phyloP scores from a whole-genome alignment of 2,329 filamentous ascomycete genomes.

The Xylaria sp. region DNA sequence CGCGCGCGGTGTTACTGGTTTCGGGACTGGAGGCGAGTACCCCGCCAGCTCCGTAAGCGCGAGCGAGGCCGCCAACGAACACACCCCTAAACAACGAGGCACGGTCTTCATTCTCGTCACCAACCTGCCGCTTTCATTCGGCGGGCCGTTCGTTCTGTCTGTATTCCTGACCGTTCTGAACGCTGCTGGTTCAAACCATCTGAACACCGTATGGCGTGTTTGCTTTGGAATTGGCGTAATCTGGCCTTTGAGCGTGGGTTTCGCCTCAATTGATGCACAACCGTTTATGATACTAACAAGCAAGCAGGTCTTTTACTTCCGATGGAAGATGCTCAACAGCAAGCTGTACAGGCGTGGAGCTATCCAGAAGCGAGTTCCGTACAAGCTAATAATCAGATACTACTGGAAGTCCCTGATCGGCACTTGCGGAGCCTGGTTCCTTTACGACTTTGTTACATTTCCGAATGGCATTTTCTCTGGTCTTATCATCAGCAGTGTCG shows the following conservation, averaged over 20 bases:
- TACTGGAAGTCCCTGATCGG: conserved; percentile 33
- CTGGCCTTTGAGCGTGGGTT: conserved; percentile 28
- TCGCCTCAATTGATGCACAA: not conserved
- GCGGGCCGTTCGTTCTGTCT: conserved; percentile 26
- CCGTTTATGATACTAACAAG: not conserved
- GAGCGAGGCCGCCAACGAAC: conserved; percentile 31
- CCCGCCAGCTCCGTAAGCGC: conserved; percentile 33
- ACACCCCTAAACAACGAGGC: conserved; percentile 21
- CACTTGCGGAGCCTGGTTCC: conserved; percentile 32
- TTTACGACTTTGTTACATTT: conserved; percentile 34
- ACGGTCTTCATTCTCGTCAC: conserved; percentile 33
- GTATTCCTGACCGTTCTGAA: conserved; percentile 27
- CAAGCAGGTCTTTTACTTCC: conserved; percentile 31
- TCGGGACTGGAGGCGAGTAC: conserved; percentile 34
- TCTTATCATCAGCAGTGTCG: conserved; percentile 31
- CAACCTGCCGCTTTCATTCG: conserved; percentile 28
- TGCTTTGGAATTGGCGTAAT: conserved; percentile 30
- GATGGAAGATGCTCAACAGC: conserved; percentile 34
- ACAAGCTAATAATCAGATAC: conserved; percentile 26
- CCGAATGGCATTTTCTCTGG: conserved; percentile 32
- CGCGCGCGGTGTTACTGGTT: conserved; percentile 27
- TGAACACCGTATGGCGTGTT: conserved; percentile 31
- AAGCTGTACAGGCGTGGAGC: conserved; percentile 29
- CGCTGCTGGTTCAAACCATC: conserved; percentile 21
- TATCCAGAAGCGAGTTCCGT: conserved; percentile 31